Conservation (phyloP, 495 filamentous ascomycete genomes). For the Echria macrotheca region DNA sequence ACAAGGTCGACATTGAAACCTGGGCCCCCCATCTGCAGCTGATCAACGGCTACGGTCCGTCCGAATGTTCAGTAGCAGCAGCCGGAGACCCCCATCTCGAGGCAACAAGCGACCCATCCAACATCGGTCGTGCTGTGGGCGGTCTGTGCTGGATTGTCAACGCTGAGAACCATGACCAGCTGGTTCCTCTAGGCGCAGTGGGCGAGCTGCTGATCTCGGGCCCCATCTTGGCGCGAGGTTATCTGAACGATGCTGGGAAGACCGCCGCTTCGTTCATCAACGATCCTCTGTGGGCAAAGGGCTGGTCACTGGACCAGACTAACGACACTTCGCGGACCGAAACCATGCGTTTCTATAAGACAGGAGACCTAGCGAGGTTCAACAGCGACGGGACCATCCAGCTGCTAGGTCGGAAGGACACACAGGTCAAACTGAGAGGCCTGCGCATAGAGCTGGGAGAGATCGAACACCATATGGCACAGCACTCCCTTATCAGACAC, state of each 20-base stretch:
- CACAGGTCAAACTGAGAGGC: slow-evolving; percentile 61
- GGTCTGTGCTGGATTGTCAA: too few species aligned
- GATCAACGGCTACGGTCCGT: too few species aligned
- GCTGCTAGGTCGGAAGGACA: slow-evolving; percentile 58
- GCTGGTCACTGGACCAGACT: too few species aligned
- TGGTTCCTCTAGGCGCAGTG: slow-evolving; percentile 50
- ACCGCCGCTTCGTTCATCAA: slow-evolving; percentile 46
- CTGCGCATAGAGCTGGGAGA: slow-evolving; percentile 62
- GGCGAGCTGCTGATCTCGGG: slow-evolving; percentile 63
- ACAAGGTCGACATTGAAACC: too few species aligned
- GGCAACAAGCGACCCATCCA: too few species aligned
- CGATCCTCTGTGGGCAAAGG: too few species aligned
- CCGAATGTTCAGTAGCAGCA: too few species aligned
- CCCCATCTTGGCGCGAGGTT: slow-evolving; percentile 45
- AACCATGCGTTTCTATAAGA: slow-evolving; percentile 55
- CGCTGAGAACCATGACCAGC: slow-evolving; percentile 38
- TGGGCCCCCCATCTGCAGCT: too few species aligned
- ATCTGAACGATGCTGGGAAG: slow-evolving; percentile 41
- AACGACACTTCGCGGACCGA: slow-evolving; percentile 35
- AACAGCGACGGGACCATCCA: slow-evolving; percentile 46
- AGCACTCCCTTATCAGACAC: too few species aligned
- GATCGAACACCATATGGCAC: slow-evolving; percentile 58
- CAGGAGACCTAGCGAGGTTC: slow-evolving; percentile 56
- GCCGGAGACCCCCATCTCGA: too few species aligned
- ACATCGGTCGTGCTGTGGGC: too few species aligned